Evolutionary conservation across 2,329 filamentous ascomycete genomes (phyloP).

Genomic region (Oidium heveae): DNA sequence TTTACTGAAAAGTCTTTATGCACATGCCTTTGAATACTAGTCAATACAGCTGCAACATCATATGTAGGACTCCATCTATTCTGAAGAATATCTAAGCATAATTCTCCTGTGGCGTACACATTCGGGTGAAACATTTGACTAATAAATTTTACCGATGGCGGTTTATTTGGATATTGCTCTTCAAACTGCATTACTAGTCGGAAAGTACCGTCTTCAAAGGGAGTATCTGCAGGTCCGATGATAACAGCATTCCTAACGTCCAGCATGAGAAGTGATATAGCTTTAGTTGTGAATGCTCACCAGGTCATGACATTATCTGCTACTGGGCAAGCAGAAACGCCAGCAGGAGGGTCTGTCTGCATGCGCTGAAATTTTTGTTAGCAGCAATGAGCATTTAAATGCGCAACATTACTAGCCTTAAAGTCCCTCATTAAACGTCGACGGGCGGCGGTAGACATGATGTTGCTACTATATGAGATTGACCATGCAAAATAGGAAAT

Average conservation of each 20-base stretch:
- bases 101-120: conserved; percentile 87
- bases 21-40: conserved; percentile 78
- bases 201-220: conserved; percentile 96
- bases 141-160: conserved; percentile 93
- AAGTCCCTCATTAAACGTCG: conserved; percentile 97
- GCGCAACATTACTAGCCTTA: conserved; percentile 39
- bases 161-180: conserved; percentile 96
- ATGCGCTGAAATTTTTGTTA: conserved; percentile 42
- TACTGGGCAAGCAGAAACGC: conserved; percentile 85
- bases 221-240: conserved; percentile 86
- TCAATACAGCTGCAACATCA: conserved; percentile 88
- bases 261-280: background rate
- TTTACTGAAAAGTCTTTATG: background rate
- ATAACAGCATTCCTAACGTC: conserved; percentile 78
- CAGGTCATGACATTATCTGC: conserved; percentile 96
- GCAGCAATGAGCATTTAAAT: conserved; percentile 5
- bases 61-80: conserved; percentile 98
- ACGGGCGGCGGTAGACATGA: conserved; percentile 80
- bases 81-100: conserved; percentile 90
- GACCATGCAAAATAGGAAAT: too few species aligned
- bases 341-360: conserved; percentile 94
- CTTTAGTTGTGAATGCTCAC: conserved; percentile 21
- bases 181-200: conserved; percentile 97
- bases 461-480: conserved; percentile 4
- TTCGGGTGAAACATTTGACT: conserved; percentile 99